Percentiles rank a stretch among this genome's conserved stretches.
Conservation (phyloP, 164 flowering plant species). For the Cinnamomum chago region DNA sequence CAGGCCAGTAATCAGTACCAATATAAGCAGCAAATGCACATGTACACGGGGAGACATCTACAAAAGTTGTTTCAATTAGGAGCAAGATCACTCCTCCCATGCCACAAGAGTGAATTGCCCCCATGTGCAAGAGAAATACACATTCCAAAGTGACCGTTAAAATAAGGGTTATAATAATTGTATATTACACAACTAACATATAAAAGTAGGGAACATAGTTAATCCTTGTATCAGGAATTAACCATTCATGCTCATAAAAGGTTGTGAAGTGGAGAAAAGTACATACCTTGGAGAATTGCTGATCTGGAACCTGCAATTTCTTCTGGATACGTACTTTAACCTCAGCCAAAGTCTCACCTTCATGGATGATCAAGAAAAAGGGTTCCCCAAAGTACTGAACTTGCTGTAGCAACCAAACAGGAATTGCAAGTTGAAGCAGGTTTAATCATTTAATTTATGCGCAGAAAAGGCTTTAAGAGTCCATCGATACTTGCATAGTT, state of each 20-base stretch:
- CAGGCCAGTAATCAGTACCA: too few relatives aligned
- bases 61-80: too few relatives aligned
- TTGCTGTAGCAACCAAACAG: constrained; percentile 48
- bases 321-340: constrained; percentile 82
- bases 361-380: constrained; percentile 86
- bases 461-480: neutral
- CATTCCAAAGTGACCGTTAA: too few relatives aligned
- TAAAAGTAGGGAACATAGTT: too few relatives aligned
- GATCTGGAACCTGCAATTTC: constrained; percentile 89
- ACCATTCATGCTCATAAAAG: neutral
- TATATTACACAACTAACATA: too few relatives aligned
- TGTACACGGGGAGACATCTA: too few relatives aligned
- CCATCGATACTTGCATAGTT: neutral
- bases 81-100: too few relatives aligned
- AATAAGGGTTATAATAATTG: too few relatives aligned
- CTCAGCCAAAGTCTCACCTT: constrained; percentile 89
- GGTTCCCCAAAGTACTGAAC: constrained; percentile 98
- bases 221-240: too few relatives aligned
- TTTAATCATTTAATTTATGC: neutral
- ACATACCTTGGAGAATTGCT: constrained; percentile 77
- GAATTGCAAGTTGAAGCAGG: neutral
- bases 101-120: too few relatives aligned
- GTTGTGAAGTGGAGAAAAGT: neutral
- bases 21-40: too few relatives aligned
- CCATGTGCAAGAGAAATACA: too few relatives aligned